phyloP scores from a whole-genome alignment of 2,329 filamentous ascomycete genomes.

The Hirsutella minnesotensis region DNA sequence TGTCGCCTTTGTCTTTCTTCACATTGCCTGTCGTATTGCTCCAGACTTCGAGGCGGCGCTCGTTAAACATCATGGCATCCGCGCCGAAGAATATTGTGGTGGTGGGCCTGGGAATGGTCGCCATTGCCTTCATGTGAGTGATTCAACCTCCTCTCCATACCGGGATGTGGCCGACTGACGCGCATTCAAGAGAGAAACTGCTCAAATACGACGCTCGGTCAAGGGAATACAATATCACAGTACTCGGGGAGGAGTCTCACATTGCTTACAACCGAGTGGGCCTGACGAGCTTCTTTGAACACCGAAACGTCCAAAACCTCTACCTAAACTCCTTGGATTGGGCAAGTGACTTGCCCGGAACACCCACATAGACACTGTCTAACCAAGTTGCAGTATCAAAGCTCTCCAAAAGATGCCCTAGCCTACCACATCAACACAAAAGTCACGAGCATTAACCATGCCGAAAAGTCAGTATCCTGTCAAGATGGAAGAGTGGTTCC shows the following conservation, averaged over 20 bases:
- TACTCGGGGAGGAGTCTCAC: conserved; percentile 80
- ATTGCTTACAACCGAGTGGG: conserved; percentile 87
- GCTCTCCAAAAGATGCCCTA: conserved; percentile 54
- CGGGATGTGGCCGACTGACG: neutral
- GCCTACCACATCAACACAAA: conserved; percentile 65
- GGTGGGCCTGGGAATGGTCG: conserved; percentile 86
- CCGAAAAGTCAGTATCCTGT: conserved; percentile 55
- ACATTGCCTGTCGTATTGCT: too few species aligned
- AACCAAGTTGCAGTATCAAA: conserved; percentile 42
- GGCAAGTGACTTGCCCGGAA: conserved; percentile 31
- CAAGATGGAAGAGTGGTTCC: conserved; percentile 55
- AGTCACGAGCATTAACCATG: conserved; percentile 51
- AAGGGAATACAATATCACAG: conserved; percentile 67
- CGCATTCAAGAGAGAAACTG: conserved; percentile 60
- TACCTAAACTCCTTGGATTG: conserved; percentile 79
- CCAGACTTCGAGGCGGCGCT: too few species aligned
- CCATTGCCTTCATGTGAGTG: conserved; percentile 74
- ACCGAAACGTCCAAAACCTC: conserved; percentile 74
- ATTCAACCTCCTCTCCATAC: neutral
- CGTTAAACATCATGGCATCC: neutral
- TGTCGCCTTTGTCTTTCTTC: too few species aligned
- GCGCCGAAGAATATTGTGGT: conserved; percentile 58
- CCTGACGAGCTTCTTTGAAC: conserved; percentile 78
- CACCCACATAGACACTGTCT: neutral
- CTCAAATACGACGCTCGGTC: conserved; percentile 70